Evolutionary conservation across 768 basidiomycete genomes (phyloP), one percentile per base, ranked within the genome.

Genomic region (Lactarius akahatsu): DNA sequence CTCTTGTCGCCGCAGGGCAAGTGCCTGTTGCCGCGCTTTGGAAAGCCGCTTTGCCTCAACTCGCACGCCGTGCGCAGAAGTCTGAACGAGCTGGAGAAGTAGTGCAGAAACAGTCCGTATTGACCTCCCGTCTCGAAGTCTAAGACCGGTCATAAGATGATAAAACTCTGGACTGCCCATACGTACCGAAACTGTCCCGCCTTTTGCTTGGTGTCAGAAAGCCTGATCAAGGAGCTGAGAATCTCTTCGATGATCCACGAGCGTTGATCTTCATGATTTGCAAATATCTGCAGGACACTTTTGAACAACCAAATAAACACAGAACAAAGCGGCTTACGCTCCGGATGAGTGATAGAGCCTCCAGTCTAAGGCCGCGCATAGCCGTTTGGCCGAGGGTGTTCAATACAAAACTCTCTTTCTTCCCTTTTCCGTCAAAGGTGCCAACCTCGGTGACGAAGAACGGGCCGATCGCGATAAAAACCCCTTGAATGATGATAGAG

Each of bases 241-340:
- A 98, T 96, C 76, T 98, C 97, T 74, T 98, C 96, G n/a, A 98
- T 90, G 69, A 98, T 96, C 95, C 95, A 97, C 0, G 89, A 87
- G 10, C 97, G 80, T 75, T 99, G 97, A 52, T 89, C 90, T 70
- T 92, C 87, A 73, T 98, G 88, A 69, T 89, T 91, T 15, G 92
- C 92, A 71, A 97, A 98, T 38, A 96, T 89, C 96, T 97, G 72
- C 0, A 61, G 47, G 62, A 45, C 18, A 40, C n/a, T 30, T 75
- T 34, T 70, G 18, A n/a, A 58, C 61, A 20, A 52, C 26, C 32
- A 59, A 55, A 41, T n/a, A 23, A 50, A 40, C 54, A 47, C 67
- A 5, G 30, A 62, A 63, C 45, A 30, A 59, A 47, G 32, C 16
- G 16, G 32, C 90, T 79, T 73, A 97, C 94, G 71, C 87, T 91